Percentiles rank a stretch among this genome's conserved stretches.
These are phyloP conservation scores for Leccinum disarticulatum DNA, from an alignment of 768 basidiomycete genomes.

Conservation along the genomic window DNA sequence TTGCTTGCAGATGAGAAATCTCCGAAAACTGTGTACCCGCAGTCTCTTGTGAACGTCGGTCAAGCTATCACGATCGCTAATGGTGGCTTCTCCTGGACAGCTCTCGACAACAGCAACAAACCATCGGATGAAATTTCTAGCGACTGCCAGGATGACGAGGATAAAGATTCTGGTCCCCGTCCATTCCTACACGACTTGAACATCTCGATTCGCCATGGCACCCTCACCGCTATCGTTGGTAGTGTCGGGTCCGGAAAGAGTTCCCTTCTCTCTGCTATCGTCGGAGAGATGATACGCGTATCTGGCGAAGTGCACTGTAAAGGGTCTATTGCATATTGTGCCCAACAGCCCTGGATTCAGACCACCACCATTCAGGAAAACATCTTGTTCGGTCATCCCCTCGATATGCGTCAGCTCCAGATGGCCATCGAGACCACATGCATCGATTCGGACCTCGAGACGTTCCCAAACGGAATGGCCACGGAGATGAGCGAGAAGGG, in stretches of 20 bases:
- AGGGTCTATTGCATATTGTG: slow-evolving; percentile 33
- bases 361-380: slow-evolving; percentile 33
- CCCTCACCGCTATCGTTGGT: slow-evolving; percentile 29
- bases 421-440: slow-evolving; percentile 29
- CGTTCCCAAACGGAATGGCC: slow-evolving; percentile 29
- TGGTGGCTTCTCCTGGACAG: slow-evolving; percentile 28
- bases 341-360: slow-evolving; percentile 35
- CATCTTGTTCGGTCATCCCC: slow-evolving; percentile 31
- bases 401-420: slow-evolving; percentile 27
- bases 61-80: slow-evolving; percentile 21
- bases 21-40: neutral
- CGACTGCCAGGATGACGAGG: slow-evolving; percentile 10
- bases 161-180: slow-evolving; percentile 5
- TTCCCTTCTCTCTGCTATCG: slow-evolving; percentile 29
- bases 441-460: slow-evolving; percentile 30
- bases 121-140: slow-evolving; percentile 5
- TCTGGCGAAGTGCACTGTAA: slow-evolving; percentile 24
- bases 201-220: slow-evolving; percentile 20
- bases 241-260: slow-evolving; percentile 31
- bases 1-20: slow-evolving; percentile 28
- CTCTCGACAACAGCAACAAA: slow-evolving; percentile 4
- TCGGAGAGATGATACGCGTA: slow-evolving; percentile 30
- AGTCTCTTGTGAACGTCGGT: slow-evolving; percentile 10
- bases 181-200: slow-evolving; percentile 25
- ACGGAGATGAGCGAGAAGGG: slow-evolving; percentile 52